phyloP scores from a whole-genome alignment of 2,329 filamentous ascomycete species.

The Fusarium armeniacum region DNA sequence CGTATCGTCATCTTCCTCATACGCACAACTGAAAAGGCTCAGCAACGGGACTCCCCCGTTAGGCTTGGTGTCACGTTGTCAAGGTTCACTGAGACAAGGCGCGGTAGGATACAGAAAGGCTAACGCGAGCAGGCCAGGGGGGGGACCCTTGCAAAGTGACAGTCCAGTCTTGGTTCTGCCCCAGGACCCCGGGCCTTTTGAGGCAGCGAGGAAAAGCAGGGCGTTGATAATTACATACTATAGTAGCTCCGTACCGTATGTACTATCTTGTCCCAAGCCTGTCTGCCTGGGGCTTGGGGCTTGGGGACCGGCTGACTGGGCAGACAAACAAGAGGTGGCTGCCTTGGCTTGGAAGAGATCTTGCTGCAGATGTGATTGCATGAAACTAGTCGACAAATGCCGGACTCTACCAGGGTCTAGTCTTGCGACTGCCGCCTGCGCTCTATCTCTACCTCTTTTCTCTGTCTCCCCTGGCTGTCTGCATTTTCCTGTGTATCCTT shows the following conservation, averaged over 20 bases:
- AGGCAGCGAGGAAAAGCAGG: conserved; percentile 24
- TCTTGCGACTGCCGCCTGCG: conserved; percentile 20
- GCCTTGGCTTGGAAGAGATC: conserved; percentile 35
- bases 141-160: conserved; percentile 27
- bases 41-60: conserved; percentile 9
- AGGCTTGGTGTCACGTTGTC: conserved; percentile 31
- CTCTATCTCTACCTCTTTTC: not conserved
- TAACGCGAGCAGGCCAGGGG: conserved; percentile 29
- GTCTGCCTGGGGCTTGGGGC: not conserved
- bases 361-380: conserved; percentile 23
- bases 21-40: conserved; percentile 3
- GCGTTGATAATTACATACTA: not conserved
- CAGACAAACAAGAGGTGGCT: conserved; percentile 6
- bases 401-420: conserved; percentile 33
- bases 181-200: conserved; percentile 11
- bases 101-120: conserved; percentile 29
- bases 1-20: conserved; percentile 27
- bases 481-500: not conserved
- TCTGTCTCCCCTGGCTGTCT: not conserved
- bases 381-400: conserved; percentile 38
- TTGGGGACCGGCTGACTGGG: not conserved
- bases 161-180: conserved; percentile 2
- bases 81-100: conserved; percentile 40
- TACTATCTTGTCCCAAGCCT: not conserved
- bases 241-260: not conserved